phyloP scores from a whole-genome alignment of 306 rosid species.

The Pueraria montana region DNA sequence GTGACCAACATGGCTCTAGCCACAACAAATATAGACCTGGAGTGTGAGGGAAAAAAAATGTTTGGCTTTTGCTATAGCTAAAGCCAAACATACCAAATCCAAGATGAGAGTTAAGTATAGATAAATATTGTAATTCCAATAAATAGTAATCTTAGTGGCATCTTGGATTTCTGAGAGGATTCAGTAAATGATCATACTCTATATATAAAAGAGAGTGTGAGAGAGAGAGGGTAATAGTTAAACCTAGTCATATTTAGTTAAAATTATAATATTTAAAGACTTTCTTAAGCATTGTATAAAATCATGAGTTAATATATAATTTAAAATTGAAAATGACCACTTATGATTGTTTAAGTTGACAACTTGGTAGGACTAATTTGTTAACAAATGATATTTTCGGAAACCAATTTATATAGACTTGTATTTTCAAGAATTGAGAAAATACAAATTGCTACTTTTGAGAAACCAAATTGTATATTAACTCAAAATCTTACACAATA shows the following conservation, averaged over 20 bases:
- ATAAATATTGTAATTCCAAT: conserved; percentile 31
- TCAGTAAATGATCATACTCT: neutral
- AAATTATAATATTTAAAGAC: neutral
- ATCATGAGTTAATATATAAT: neutral
- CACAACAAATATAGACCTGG: conserved; percentile 8
- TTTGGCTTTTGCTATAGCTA: conserved; percentile 5
- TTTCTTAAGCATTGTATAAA: neutral
- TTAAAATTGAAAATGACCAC: neutral
- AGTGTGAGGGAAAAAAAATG: neutral
- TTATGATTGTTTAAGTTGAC: neutral
- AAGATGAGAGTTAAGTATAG: neutral
- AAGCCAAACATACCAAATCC: neutral
- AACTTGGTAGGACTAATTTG: neutral
- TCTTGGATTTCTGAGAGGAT: conserved; percentile 21
- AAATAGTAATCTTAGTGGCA: neutral
- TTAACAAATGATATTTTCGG: neutral
- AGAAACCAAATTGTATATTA: neutral
- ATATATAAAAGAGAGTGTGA: neutral
- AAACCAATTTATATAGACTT: neutral
- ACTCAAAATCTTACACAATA: too few relatives aligned
- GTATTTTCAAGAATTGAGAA: neutral
- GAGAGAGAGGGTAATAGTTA: conserved; percentile 1
- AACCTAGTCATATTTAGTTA: neutral
- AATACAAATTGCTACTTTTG: neutral
- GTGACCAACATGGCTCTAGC: conserved; percentile 35